These are phyloP conservation scores for Epichloe gansuensis DNA, from an alignment of 2,329 filamentous ascomycete species.

Conservation along the genomic window DNA sequence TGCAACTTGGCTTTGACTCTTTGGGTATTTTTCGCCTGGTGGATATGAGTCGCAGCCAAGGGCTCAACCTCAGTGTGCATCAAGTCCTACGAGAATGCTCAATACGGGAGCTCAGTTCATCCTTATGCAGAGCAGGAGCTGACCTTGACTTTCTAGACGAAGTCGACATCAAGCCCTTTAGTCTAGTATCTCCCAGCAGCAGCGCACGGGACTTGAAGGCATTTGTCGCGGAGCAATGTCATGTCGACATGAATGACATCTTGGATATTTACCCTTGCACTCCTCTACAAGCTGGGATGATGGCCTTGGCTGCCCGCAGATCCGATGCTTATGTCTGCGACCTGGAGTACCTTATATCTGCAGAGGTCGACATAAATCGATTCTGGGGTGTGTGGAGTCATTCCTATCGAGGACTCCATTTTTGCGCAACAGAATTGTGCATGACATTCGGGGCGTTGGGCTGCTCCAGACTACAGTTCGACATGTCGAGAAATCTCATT, in stretches of 20 bases:
- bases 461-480: not conserved
- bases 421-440: not conserved
- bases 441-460: not conserved
- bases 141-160: not conserved
- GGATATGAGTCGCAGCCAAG: not conserved
- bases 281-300: not conserved
- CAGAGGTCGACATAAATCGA: not conserved
- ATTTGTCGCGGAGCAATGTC: not conserved
- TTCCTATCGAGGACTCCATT: not conserved
- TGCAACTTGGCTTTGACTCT: not conserved
- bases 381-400: not conserved
- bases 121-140: not conserved
- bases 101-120: not conserved
- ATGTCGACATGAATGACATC: not conserved
- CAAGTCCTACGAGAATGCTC: not conserved
- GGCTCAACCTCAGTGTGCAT: not conserved
- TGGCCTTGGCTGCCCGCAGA: not conserved
- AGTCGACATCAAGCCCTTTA: not conserved
- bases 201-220: not conserved
- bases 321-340: not conserved
- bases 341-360: not conserved
- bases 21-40: not conserved
- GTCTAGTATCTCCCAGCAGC: not conserved
- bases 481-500: not conserved
- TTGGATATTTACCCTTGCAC: not conserved